These are phyloP conservation scores for Ilyonectria destructans DNA, from an alignment of 2,329 filamentous ascomycete genomes.

Conservation along the genomic window DNA sequence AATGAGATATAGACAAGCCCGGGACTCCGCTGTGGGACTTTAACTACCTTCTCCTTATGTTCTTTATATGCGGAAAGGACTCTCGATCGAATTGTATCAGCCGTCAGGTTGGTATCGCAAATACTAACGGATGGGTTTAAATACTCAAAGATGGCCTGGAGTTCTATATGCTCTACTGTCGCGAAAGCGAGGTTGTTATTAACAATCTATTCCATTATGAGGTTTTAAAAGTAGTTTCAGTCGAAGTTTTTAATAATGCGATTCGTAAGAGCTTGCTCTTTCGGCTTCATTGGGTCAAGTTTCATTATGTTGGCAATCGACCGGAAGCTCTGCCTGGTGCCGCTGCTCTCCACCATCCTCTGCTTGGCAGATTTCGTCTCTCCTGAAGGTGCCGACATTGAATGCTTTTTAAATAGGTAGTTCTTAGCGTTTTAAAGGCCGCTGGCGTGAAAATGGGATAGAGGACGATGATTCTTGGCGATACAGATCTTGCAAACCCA, in stretches of 20 bases:
- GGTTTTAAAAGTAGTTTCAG: conserved; percentile 18
- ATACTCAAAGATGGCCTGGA: conserved; percentile 19
- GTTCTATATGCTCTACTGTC: conserved; percentile 2
- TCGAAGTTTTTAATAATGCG: conserved; percentile 6
- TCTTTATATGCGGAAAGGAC: not conserved
- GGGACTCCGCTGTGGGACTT: conserved; percentile 9
- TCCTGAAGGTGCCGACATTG: not conserved
- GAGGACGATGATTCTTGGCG: not conserved
- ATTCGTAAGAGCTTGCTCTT: conserved; percentile 14
- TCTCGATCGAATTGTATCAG: not conserved
- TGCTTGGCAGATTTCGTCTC: not conserved
- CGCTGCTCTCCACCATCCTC: not conserved
- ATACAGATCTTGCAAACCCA: not conserved
- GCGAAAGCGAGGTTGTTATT: conserved; percentile 30
- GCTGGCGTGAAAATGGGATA: not conserved
- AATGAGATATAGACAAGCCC: conserved; percentile 29
- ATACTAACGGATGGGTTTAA: not conserved
- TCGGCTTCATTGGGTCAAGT: conserved; percentile 2
- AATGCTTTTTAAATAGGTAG: not conserved
- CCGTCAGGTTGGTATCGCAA: conserved; percentile 4
- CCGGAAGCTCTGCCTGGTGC: too few relatives aligned
- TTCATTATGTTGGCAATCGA: not conserved
- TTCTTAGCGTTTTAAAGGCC: not conserved
- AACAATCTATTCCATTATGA: conserved; percentile 35
- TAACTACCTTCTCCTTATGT: conserved; percentile 6